Base-by-base conservation (phyloP, 2,329 filamentous ascomycete species). In the Fusarium sp. region DNA sequence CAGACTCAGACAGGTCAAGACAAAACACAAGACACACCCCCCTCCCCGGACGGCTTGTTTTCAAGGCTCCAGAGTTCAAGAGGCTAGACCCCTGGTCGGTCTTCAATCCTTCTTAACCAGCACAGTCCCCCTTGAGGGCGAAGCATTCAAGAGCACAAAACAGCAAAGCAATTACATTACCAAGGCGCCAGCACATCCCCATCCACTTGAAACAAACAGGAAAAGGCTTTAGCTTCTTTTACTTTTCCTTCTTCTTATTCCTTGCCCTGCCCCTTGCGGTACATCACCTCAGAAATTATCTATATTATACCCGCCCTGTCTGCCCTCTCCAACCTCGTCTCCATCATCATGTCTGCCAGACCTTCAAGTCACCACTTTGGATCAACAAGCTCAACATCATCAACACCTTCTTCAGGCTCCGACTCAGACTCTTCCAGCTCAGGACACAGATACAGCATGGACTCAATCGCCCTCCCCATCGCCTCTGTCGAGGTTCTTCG, bases 401-500 rank as follows among this genome's bases (percentile, higher is more conserved):
- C 72, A 44, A 28, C 72, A 39, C 28, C 65, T 22, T 73, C 69
- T 39, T 73, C 73, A 60, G 61, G 62, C 48, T 76, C 73, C 59
- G 71, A 74, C 54, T 74, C 71, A 48, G 71, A 74, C 51, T 66
- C 71, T 50, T 77, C 78, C 24, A 75, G 77, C 51, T 79, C 78
- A 42, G 74, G 79, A 36, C 81, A 80, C 72, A 80, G 83, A 72
- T 77, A 80, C 81, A 86, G 83, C 80, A 87, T 89, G 86, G 87
- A 89, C 71, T 79, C 84, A n/a, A 75, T 81, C 11, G 75, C 76
- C 44, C 80, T 81, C 50, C 83, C 85, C 38, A 82, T 86, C 42
- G 87, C 85, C 75, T 87, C 87, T 14, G 88, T 91, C 62, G 86
- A 89, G 82, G 84, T 89, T 36, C 83, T 91, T 73, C 89, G 90